A percentile compares a stretch with the other conserved stretches of the same genome.
These are phyloP conservation scores for Lentinula novae-zelandiae DNA, from an alignment of 1,284 basidiomycete species.

Conservation along the genomic window DNA sequence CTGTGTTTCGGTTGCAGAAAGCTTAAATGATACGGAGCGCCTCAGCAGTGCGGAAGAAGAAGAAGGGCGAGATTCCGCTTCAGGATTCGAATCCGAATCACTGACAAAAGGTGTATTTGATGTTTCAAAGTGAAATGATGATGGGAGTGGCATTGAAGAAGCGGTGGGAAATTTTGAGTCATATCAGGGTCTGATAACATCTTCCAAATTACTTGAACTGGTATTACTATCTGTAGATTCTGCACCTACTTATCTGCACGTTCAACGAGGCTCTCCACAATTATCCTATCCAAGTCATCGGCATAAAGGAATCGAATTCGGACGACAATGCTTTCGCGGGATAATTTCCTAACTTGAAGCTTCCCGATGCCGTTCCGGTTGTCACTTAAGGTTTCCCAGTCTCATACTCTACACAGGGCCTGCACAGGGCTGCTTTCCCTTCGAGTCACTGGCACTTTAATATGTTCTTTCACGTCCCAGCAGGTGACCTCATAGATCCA, in stretches of 20 bases:
- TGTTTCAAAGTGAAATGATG: background rate
- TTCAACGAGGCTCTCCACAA: background rate
- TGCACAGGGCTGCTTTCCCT: background rate
- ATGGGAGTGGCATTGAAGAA: background rate
- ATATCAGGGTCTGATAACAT: background rate
- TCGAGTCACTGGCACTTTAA: background rate
- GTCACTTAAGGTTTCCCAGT: background rate
- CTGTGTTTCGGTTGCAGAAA: background rate
- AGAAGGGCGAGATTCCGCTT: background rate
- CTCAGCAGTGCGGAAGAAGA: background rate
- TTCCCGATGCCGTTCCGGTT: background rate
- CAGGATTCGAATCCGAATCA: background rate
- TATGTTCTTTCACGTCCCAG: background rate
- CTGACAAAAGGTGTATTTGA: background rate
- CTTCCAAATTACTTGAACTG: background rate
- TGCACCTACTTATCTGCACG: no score
- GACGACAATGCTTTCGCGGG: background rate
- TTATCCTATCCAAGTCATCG: no score
- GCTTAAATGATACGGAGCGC: constrained; percentile 3
- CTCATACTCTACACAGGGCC: background rate
- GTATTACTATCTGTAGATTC: background rate
- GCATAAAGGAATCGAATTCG: no score
- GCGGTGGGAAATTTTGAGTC: background rate
- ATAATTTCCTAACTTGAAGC: background rate
- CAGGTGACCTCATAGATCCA: background rate